A percentile compares a stretch with the other conserved stretches of the same genome.
These are phyloP conservation scores for Thielaviopsis ethacetica DNA, from an alignment of 2,329 filamentous ascomycete genomes.

Conservation along the genomic window DNA sequence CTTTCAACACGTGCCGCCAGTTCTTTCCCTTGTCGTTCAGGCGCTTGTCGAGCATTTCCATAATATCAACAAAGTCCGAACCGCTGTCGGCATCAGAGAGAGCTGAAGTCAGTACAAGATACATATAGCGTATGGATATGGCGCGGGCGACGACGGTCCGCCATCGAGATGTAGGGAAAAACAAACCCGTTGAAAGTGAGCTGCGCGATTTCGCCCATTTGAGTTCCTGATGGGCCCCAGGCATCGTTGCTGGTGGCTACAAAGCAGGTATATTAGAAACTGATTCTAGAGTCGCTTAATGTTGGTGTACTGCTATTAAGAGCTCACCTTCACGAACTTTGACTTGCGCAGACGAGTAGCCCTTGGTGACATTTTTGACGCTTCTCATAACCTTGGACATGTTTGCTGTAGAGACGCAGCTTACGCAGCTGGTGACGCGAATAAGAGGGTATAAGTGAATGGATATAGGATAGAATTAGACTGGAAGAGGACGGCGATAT, in stretches of 20 bases:
- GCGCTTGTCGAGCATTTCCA: conserved; percentile 98
- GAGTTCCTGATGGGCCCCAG: conserved; percentile 93
- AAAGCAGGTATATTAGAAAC: conserved; percentile 3
- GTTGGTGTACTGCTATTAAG: background rate
- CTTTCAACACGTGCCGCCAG: conserved; percentile 96
- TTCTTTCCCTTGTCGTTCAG: conserved; percentile 99
- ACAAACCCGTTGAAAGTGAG: conserved; percentile 94
- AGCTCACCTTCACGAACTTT: conserved; percentile 89
- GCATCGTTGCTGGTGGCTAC: conserved; percentile 94
- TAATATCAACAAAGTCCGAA: conserved; percentile 97
- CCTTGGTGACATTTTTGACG: conserved; percentile 99
- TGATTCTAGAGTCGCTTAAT: conserved; percentile 1
- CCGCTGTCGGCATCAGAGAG: conserved; percentile 39
- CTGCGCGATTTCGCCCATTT: conserved; percentile 97
- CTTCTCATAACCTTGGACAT: conserved; percentile 98
- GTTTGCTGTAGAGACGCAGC: conserved; percentile 16
- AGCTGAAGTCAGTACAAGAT: background rate
- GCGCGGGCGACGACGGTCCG: background rate
- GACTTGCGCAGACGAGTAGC: conserved; percentile 89
- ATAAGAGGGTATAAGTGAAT: background rate
- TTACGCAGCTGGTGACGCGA: conserved; percentile 7
- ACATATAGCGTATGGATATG: background rate
- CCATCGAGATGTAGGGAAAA: background rate
- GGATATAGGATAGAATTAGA: background rate
- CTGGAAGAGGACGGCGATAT: background rate